Evolutionary conservation across 352 stramenopile species (phyloP), one percentile per base, ranked within the genome.

Genomic region (Globisporangium spiculum): DNA sequence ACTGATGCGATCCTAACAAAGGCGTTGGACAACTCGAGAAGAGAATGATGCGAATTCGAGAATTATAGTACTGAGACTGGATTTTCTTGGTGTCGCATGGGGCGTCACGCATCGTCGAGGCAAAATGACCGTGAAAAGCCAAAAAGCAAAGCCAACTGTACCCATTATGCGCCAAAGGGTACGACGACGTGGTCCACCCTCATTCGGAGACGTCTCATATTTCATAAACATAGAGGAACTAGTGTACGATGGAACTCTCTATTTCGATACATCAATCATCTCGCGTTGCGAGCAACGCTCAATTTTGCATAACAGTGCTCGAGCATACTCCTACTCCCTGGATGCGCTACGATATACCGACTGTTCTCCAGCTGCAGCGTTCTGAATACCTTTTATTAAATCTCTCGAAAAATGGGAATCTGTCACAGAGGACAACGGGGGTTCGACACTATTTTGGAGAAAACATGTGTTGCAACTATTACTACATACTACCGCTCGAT

Each of bases 51-150:
- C n/a, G 50, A 56, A 56, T 56, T 18, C 20, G 50, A 56, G 50
- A 46, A 46, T 46, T 20, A 18, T 7, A 18, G 16, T 44, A 56
- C 18, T 1, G 20, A 56, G 50, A 48, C 20, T 66, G 44, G 60
- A 57, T 66, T 54, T 66, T 57, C 60, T 16, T 41, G 24, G 27
- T 57, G 67, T 59, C 57, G 55, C 66, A 44, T 76, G 60, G n/a
- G n/a, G 30, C 20, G 41, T 36, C 24, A 32, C 26, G 24, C 24
- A 16, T 14, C 30, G 26, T 41, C 26, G 2, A 34, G 34, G 30
- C 30, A 34, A 41, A 41, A 20, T 46, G 38, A 16, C 38, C 5
- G 26, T 9, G 54, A 27, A 22, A 50, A 20, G 8, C n/a, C 50
- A 26, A 27, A 58, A 16, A 22, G 14, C 44, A 22, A 50, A 20